Evolutionary conservation across 1,284 basidiomycete genomes (phyloP), one percentile per base, ranked within the genome.

Genomic region (Rhizoctonia solani): DNA sequence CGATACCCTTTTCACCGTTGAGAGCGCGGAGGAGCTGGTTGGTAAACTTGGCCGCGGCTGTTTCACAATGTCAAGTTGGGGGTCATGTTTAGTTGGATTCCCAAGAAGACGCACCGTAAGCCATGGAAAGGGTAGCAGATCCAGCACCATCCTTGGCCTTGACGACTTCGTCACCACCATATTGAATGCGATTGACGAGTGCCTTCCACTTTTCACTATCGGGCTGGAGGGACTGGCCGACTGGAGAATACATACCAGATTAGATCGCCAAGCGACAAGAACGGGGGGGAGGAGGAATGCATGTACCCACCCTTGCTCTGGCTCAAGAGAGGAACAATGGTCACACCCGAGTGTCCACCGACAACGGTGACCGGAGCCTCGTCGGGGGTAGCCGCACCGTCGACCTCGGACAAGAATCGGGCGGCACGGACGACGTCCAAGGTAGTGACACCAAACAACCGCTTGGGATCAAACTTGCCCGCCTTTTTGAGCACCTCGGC

Each of bases 381-480:
- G 37, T 84, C 78, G 69, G 88, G 86, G 65, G 85, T 78, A 72
- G 86, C 82, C 72, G 87, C 87, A 67, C 87, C 49, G 41, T 54
- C 81, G 75, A 97, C 81, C 69, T 85, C 85, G 39, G 87, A 85
- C 69, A 95, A 85, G 86, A 99, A 99, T 72, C 92, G 93, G 52
- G 93, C 88, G 47, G 96, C 89, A 74, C 96, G 93, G 77, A 98
- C 94, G 73, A 98, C 92, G 76, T 99, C 97, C 75, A 98, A 92
- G 74, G 95, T 95, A 76, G 95, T 98, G 72, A 99, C 91, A 86
- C 96, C 84, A 75, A 84, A 85, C 71, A 83, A 76, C 72, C 77
- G 78, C 77, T 82, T 83, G 71, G 95, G 93, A 83, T 99, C 88
- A 82, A 93, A 98, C 71, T 93, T 92, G 72, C 95, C 95, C 30